Evolutionary conservation across 2,329 filamentous ascomycete species (phyloP), one percentile per base, ranked within the genome.

Genomic region (Bimuria novae-zelandiae): DNA sequence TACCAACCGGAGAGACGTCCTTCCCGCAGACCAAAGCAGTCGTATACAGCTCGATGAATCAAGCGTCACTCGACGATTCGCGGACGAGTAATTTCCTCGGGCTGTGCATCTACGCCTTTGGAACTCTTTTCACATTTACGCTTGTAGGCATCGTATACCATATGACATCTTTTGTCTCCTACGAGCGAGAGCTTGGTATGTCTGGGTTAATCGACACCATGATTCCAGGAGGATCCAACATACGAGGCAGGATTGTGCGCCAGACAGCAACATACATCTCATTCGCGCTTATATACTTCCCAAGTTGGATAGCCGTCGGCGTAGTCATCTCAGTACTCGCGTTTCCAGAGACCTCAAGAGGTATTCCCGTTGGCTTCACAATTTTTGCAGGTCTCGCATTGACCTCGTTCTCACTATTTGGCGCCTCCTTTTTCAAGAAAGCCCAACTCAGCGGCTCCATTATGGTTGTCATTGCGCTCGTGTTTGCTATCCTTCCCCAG

Each of bases 251-350:
- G 27, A 1, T 66, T 3, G 58, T 55, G 3, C 63, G 64, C 14
- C 60, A 60, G 40, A 55, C 63, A 0, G 54, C 63, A 16, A 62
- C 57, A 4, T 68, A 61, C 25, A 30, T 64, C 21, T 65, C 65
- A 2, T 68, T 68, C 35, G 56, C 57, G 1, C 12, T 54, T 0
- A 78, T 68, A 7, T 68, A 66, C 50, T 51, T 65, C 16, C 63
- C 63, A 0, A 54, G 63, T 47, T 68, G 62, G 63, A 51, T 68
- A 12, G 51, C 54, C 5, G 47, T 66, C 10, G 65, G 63, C 12
- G 55, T 63, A 3, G 54, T 68, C 10, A 51, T 66, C 4, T 56
- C 52, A 1, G 46, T 49, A 3, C 55, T 66, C 1, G 58, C 62
- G 10, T 63, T 64, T 16, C 65, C 65, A 8, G 49, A 57, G 8